phyloP scores from a whole-genome alignment of 345 rosid species.

The Moringa oleifera region DNA sequence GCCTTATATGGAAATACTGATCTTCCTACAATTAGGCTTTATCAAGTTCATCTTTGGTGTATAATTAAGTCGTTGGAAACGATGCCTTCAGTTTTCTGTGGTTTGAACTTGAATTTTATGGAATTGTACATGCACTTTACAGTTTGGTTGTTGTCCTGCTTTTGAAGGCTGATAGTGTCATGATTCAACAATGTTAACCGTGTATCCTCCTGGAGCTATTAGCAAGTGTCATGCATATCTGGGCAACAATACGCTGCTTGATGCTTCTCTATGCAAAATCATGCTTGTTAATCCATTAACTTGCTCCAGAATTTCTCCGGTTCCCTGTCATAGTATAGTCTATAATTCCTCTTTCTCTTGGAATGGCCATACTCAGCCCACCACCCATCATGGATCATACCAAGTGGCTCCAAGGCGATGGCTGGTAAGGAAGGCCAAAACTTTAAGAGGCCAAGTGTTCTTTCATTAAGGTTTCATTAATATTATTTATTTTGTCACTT shows the following conservation, averaged over 20 bases:
- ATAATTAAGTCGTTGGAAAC: not conserved
- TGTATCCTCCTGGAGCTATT: slow-evolving; percentile 38
- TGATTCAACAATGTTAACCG: slow-evolving; percentile 62
- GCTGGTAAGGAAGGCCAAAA: slow-evolving; percentile 40
- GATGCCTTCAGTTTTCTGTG: not conserved
- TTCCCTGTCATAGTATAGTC: slow-evolving; percentile 22
- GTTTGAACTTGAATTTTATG: not conserved
- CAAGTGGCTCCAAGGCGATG: slow-evolving; percentile 37
- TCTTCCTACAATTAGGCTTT: not conserved
- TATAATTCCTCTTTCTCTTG: slow-evolving; percentile 30
- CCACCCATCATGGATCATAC: slow-evolving; percentile 17
- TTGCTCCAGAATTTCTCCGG: slow-evolving; percentile 21
- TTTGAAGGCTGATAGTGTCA: slow-evolving; percentile 30
- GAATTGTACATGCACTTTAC: slow-evolving; percentile 4
- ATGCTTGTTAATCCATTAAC: slow-evolving; percentile 21
- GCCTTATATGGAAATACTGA: not conserved
- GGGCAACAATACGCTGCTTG: slow-evolving; percentile 16
- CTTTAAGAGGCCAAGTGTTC: slow-evolving; percentile 1
- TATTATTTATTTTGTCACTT: not conserved
- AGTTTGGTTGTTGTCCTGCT: not conserved
- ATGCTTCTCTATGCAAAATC: slow-evolving; percentile 24
- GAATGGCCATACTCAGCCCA: slow-evolving; percentile 30
- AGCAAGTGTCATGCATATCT: slow-evolving; percentile 22
- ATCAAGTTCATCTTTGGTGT: not conserved
- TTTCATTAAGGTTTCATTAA: not conserved